A percentile compares a stretch with the other conserved stretches of the same genome.
phyloP scores from a whole-genome alignment of 257 asterid genomes.

The Solanum pennellii region DNA sequence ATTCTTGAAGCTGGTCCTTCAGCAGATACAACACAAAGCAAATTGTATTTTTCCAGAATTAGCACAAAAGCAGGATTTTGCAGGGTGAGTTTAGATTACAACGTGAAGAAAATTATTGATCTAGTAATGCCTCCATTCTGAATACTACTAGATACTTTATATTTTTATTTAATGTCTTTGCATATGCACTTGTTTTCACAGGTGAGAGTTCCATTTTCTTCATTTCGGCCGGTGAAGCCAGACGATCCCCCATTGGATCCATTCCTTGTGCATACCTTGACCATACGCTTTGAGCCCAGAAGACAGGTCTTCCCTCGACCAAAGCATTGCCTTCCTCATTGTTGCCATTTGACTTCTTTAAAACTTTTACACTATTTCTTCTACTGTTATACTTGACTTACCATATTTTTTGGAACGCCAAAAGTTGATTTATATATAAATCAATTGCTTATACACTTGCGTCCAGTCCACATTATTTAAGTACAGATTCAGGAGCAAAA shows the following conservation, averaged over 20 bases:
- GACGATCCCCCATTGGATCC: slow-evolving; percentile 95
- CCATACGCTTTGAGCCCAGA: slow-evolving; percentile 92
- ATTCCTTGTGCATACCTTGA: slow-evolving; percentile 85
- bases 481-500: neutral
- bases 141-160: neutral
- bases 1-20: slow-evolving; percentile 92
- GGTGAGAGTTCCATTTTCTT: slow-evolving; percentile 96
- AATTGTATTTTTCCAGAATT: slow-evolving; percentile 70
- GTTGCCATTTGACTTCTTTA: neutral
- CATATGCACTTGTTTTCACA: slow-evolving; percentile 9
- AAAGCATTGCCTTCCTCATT: neutral
- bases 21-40: slow-evolving; percentile 68
- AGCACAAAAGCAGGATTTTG: slow-evolving; percentile 94
- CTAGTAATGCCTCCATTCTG: neutral
- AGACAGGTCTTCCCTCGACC: slow-evolving; percentile 50
- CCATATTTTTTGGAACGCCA: neutral
- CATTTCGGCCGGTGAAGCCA: slow-evolving; percentile 80
- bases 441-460: neutral
- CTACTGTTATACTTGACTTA: neutral
- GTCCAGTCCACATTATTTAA: neutral
- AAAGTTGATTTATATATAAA: neutral
- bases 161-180: neutral
- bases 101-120: neutral
- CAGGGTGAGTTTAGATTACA: slow-evolving; percentile 48
- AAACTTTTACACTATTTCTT: neutral